A percentile compares a stretch with the other conserved stretches of the same genome.
Conservation (phyloP, 306 rosid genomes). For the Biancaea sappan region DNA sequence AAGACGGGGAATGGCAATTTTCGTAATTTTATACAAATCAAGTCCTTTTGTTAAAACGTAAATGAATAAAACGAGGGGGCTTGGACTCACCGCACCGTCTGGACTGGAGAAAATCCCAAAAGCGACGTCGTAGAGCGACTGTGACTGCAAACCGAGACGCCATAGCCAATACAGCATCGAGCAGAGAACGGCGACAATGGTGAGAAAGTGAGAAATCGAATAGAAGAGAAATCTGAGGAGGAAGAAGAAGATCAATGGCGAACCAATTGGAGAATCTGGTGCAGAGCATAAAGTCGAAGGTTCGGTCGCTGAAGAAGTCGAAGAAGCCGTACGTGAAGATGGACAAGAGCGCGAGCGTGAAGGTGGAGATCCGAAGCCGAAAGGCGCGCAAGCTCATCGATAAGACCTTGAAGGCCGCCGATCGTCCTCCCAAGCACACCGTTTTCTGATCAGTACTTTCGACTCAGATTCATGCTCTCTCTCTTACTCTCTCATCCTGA, state of each 20-base stretch:
- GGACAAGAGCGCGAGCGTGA: conserved; percentile 92
- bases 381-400: conserved; percentile 82
- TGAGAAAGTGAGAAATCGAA: not conserved
- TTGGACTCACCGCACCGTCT: not conserved
- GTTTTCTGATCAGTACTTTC: not conserved
- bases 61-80: not conserved
- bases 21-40: not conserved
- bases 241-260: conserved; percentile 41
- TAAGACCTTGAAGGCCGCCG: conserved; percentile 84
- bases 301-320: conserved; percentile 54
- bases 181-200: too few relatives aligned
- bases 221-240: not conserved
- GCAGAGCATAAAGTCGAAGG: conserved; percentile 84
- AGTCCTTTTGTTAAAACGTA: not conserved
- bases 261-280: conserved; percentile 67
- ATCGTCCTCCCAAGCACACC: conserved; percentile 49
- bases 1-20: conserved; percentile 24
- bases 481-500: not conserved
- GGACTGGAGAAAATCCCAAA: not conserved
- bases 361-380: conserved; percentile 92
- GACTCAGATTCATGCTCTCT: not conserved
- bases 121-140: not conserved
- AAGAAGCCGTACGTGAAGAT: conserved; percentile 81
- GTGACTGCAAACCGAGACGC: too few relatives aligned
- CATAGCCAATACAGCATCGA: too few relatives aligned